phyloP scores from a whole-genome alignment of 2,329 filamentous ascomycete species.

The Fusarium sp. region DNA sequence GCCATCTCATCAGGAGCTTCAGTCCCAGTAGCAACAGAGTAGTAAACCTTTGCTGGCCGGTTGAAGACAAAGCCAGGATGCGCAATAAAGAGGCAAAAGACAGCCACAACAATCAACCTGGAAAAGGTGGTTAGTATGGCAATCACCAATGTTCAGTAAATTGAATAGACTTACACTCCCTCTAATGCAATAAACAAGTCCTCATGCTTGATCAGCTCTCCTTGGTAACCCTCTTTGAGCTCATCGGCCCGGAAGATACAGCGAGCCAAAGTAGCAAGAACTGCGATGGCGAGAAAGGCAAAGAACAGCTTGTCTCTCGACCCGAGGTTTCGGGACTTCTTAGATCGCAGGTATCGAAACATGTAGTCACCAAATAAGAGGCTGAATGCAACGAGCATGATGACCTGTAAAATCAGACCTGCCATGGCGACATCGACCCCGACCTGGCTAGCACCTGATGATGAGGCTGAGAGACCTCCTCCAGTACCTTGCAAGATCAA shows the following conservation, averaged over 20 bases:
- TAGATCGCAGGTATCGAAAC: slow-evolving; percentile 37
- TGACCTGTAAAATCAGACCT: slow-evolving; percentile 62
- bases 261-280: slow-evolving; percentile 65
- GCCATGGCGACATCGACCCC: slow-evolving; percentile 63
- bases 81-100: slow-evolving; percentile 16
- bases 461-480: slow-evolving; percentile 56
- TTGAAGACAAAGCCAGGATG: slow-evolving; percentile 22
- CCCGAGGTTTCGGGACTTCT: neutral
- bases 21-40: neutral
- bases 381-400: slow-evolving; percentile 59
- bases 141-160: fast-evolving
- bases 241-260: slow-evolving; percentile 69
- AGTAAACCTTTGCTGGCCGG: neutral
- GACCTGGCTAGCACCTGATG: slow-evolving; percentile 51
- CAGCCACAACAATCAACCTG: slow-evolving; percentile 29
- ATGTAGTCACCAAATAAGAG: slow-evolving; percentile 57
- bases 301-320: slow-evolving; percentile 41
- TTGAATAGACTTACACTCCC: slow-evolving; percentile 44
- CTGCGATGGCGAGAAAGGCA: slow-evolving; percentile 60
- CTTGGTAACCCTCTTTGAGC: slow-evolving; percentile 65
- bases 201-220: slow-evolving; percentile 60
- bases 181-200: slow-evolving; percentile 58
- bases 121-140: fast-evolving
- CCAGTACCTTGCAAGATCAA: slow-evolving; percentile 64
- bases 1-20: neutral